Evolutionary conservation across 768 basidiomycete species (phyloP), one percentile per base, ranked within the genome.

Genomic region (Chalciporus pseudorubinellus): DNA sequence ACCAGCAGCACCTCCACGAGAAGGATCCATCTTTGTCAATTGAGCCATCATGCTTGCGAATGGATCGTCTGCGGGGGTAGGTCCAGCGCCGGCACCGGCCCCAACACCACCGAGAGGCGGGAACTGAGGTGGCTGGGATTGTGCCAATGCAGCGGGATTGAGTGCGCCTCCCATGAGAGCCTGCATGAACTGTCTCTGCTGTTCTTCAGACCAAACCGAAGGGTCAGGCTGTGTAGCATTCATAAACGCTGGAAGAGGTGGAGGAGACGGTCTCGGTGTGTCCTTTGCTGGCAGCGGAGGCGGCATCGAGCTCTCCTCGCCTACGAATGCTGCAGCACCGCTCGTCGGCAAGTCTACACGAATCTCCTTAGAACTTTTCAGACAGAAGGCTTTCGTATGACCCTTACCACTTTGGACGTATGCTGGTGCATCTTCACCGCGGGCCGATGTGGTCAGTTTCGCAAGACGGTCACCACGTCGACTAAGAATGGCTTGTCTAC

Each of bases 401-500:
- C n/a, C 48, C 48, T 55, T 13, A 63, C 84, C 79, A 48, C 79
- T 72, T 58, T 77, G 77, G 46, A 77, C 65, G 60, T 78, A 84
- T 11, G 74, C 74, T 4, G 81, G 72, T 9, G 77, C 81, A 50
- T 89, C 86, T 44, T 87, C 87, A 36, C 82, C 81, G 19, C 89
- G 79, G 31, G 86, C 79, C 3, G 84, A 85, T 3, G 84, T 85
- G 4, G 90, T 89, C 39, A 92, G 78, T 61, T 84, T 90, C 26
- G 87, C 84, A 39, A 92, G 81, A 48, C 89, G 80, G 74, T 90
- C 87, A 24, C 74, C 74, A 13, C 87, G 83, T 47, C 87, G 76
- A 56, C 75, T 76, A 19, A 91, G 79, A 51, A 92, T 91, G 31
- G 89, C 89, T 70, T 80, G 85, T 61, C 83, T 73, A 39, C 89